Base-by-base conservation (phyloP, 805 yeast species). In the Wickerhamomyces chaumierensis region DNA sequence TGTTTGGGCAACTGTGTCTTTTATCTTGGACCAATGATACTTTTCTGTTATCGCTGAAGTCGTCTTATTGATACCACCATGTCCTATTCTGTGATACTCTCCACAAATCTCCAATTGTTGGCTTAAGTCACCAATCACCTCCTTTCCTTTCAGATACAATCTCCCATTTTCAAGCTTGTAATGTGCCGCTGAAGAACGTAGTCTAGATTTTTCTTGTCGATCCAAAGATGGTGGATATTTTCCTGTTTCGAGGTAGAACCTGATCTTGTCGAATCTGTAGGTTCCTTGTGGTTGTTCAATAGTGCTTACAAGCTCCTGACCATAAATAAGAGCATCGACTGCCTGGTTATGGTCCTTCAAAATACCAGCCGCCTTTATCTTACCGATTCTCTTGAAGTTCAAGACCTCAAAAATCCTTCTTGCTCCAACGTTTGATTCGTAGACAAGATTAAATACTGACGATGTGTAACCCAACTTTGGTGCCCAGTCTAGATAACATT, bases 11-110 rank as follows among this genome's bases (percentile, higher is more conserved):
- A 84, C 96, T 0, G 95, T 85, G 40, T 76, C 86, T 58, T 92
- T 88, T 45, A 90, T 82, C 37, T 94, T 73, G 2, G 86, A 74
- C 96, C 97, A 90, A 57, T 86, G 94, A 49, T 82, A 90, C 48
- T 73, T 72, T 44, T 82, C 92, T 2, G 88, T 73, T 15, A 92
- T 73, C 15, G 71, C 61, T 0, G 90, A 63, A 0, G 96, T 87
- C 2, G 94, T 79, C 52, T 80, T 84, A 61, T 90, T 90, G 45
- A 90, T 86, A 11, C 97, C 97, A 12, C 79, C 79, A 55, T 90
- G 98, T 34, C 69, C 73, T 17, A 69, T 58, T 45, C 69, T 54
- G 55, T 90, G 98, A 17, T 75, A 61, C 34, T 78, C 81, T 8
- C 75, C 68, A 27, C 88, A 84, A 23, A 90, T 77, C 45, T 75